Evolutionary conservation across 495 filamentous ascomycete species (phyloP), one percentile per base, ranked within the genome.

Genomic region (Stereocaulon alpinum): DNA sequence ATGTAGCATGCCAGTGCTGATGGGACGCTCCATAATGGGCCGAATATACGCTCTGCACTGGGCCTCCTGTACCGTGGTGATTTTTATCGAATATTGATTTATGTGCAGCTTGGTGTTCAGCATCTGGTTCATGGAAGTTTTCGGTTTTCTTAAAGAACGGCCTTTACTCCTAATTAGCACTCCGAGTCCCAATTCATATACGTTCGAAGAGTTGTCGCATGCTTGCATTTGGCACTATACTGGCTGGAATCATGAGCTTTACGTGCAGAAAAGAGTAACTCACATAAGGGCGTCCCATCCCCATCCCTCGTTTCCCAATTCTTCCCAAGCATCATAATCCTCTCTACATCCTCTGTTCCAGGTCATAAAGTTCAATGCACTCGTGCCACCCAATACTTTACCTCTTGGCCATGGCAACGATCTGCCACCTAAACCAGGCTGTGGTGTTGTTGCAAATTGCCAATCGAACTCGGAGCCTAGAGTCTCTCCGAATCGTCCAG

Each of bases 321-420:
- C 72, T 49, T 74, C 73, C 82, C 83, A 85, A 44, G 72, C 72
- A 67, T 85, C 80, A 61, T 80, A 82, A 40, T 82, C 81, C 12
- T 74, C 66, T 44, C 71, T 74, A 37, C 72, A 79, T 0, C 76
- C 80, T 10, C 78, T 73, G 60, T 78, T 77, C 76, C 77, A 82
- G n/a, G 73, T 79, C 71, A 82, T 80, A 62, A 73, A 75, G 58
- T 79, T 79, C 37, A 79, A 59, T 0, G 71, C 73, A 61, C 71
- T 75, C 12, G 67, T 73, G 6, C 77, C 74, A 1, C 77, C 74
- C 11, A 79, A 58, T 14, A 73, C 69, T 43, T 69, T 73, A 6
- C 76, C 76, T 27, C 73, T 59, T 22, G 59, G 48, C 64, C 69
- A 73, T 12, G 68, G 61, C 7, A 78, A 63, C 12, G 57, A 66